Evolutionary conservation across 2,329 filamentous ascomycete genomes (phyloP), one percentile per base, ranked within the genome.

Genomic region (Tolypocladium cylindrosporum): DNA sequence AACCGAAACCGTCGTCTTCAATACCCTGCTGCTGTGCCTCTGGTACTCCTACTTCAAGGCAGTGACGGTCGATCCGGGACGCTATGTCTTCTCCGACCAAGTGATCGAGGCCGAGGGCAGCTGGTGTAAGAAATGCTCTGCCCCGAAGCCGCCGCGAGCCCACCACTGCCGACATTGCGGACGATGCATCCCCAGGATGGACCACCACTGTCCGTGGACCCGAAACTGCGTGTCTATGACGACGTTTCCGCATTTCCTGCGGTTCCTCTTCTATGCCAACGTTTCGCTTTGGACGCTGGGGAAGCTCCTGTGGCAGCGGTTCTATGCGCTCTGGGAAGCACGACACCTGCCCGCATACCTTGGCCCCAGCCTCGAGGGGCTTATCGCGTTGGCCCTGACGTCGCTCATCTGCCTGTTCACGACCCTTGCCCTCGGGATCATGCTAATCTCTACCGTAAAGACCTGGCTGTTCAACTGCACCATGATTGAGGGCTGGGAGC

Each of bases 181-280:
- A 62, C 83, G 86, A 65, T 91, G 89, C 71, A 82, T 91, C 54
- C 87, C 88, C 42, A 88, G 85, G 72, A 92, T 92, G 89, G 89
- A 92, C 74, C 88, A 91, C 73, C 89, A 95, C 74, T 94, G 90
- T 68, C 89, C 90, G 3, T 94, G 90, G 90, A 93, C 89, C 4
- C 77, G 75, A 60, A 93, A 92, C 73, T 95, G 90, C 75, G 88
- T 94, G 56, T 91, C 88, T 14, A 82, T 91, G 71, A 86, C 85
- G 60, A 92, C 88, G 1, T 89, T 91, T 66, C 90, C 90, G 9
- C 87, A 93, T 74, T 94, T 94, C 72, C 62, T 91, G 53, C 88
- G 90, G 65, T 93, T 94, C 74, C 77, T 94, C 50, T 69, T 84
- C 61, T 92, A 85, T 69, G 79, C 88, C 34, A 87, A 88, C 66